A percentile compares a stretch with the other conserved stretches of the same genome.
These are phyloP conservation scores for Euphorbia lathyris DNA, from an alignment of 345 rosid species.

Conservation along the genomic window DNA sequence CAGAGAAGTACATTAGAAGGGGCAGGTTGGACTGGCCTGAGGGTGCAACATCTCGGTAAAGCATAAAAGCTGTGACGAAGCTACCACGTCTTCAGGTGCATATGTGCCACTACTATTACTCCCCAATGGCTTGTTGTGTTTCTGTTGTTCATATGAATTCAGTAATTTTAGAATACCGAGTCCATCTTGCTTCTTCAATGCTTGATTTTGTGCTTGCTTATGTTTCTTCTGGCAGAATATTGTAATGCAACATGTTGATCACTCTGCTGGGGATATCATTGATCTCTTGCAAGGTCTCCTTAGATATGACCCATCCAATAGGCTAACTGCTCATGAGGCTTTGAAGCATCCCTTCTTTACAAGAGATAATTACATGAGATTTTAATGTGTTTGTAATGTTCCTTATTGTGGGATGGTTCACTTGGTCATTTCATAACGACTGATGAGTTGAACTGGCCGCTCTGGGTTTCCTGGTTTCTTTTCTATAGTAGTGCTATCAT, in stretches of 20 bases:
- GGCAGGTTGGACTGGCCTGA: conserved; percentile 70
- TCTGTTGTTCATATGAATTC: no score
- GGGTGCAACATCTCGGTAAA: conserved; percentile 61
- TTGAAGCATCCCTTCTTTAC: conserved; percentile 63
- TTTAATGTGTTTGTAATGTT: conserved; percentile 12
- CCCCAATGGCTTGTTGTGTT: not conserved
- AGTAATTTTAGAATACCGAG: not conserved
- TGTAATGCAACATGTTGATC: conserved; percentile 70
- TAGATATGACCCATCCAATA: conserved; percentile 45
- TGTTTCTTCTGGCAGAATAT: conserved; percentile 41
- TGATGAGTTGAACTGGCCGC: conserved; percentile 10
- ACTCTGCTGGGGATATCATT: conserved; percentile 63
- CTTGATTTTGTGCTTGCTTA: not conserved
- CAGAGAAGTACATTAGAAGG: conserved; percentile 56
- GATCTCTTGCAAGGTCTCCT: conserved; percentile 65
- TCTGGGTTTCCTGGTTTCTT: not conserved
- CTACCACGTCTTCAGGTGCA: conserved; percentile 62
- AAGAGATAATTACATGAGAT: conserved; percentile 41
- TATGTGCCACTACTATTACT: not conserved
- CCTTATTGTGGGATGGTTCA: not conserved
- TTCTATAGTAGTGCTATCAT: not conserved
- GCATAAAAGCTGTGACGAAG: conserved; percentile 58
- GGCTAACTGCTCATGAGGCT: conserved; percentile 55
- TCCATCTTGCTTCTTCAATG: not conserved
- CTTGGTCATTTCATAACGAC: not conserved